phyloP scores from a whole-genome alignment of 139 green algal genomes.

The Coelastrella sp. region DNA sequence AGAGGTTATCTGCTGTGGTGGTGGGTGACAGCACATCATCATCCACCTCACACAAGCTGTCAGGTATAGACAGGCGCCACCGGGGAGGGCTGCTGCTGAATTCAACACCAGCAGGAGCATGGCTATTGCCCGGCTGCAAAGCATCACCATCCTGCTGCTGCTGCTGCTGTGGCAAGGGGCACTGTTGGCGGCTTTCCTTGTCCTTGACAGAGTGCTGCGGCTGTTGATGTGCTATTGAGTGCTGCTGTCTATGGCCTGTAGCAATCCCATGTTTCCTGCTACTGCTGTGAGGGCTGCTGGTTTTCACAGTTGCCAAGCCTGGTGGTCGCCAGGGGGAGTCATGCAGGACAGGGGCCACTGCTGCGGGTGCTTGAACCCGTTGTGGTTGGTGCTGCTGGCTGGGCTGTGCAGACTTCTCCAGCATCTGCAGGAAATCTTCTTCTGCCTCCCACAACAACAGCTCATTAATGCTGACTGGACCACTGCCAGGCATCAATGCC shows the following conservation, averaged over 20 bases:
- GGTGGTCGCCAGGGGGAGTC: constrained; percentile 2
- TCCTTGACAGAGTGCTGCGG: neutral
- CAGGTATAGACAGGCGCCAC: neutral
- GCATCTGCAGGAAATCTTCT: constrained; percentile 21
- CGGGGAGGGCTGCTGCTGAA: neutral
- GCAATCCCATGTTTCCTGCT: neutral
- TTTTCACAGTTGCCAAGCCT: neutral
- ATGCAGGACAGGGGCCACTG: neutral
- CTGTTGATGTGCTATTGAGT: neutral
- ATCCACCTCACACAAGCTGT: neutral
- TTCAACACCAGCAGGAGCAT: neutral
- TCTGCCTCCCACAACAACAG: neutral
- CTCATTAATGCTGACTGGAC: neutral
- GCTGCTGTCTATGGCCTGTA: neutral
- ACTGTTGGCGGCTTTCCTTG: neutral
- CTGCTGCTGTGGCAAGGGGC: neutral
- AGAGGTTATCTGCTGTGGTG: neutral
- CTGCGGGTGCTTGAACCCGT: neutral
- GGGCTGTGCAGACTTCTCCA: neutral
- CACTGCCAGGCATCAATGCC: neutral
- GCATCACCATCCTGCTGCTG: neutral
- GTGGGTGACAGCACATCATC: neutral
- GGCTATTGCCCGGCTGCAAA: no score
- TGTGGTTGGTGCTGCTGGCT: neutral
- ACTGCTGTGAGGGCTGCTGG: neutral